A percentile compares a stretch with the other conserved stretches of the same genome.
These are phyloP conservation scores for Fusarium subtropicale DNA, from an alignment of 2,329 filamentous ascomycete genomes.

Conservation along the genomic window DNA sequence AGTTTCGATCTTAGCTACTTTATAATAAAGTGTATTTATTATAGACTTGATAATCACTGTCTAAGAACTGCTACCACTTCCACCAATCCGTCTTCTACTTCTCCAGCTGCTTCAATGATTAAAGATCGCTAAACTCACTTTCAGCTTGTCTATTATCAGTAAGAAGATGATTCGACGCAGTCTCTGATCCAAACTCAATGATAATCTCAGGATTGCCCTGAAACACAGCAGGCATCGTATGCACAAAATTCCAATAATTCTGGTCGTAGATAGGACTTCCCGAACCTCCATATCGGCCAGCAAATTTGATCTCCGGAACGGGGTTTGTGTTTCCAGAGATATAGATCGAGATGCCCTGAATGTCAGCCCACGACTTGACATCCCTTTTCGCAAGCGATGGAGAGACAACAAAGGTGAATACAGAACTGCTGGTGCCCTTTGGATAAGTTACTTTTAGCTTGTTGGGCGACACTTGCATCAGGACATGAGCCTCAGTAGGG, in stretches of 20 bases:
- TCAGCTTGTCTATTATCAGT: too few relatives aligned
- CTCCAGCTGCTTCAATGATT: fast-evolving
- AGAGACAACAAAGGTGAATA: constrained; percentile 19
- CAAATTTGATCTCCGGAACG: background rate
- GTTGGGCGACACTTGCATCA: constrained; percentile 16
- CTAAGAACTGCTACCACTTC: fast-evolving
- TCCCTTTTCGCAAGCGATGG: constrained; percentile 18
- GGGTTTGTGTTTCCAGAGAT: constrained; percentile 3
- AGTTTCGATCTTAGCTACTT: too few relatives aligned
- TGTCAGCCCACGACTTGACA: constrained; percentile 16
- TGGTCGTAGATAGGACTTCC: constrained; percentile 16
- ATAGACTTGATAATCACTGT: fast-evolving
- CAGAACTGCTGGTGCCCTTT: background rate
- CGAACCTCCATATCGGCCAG: constrained; percentile 14
- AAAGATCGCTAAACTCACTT: too few relatives aligned
- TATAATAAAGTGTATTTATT: fast-evolving
- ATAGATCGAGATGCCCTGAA: constrained; percentile 9
- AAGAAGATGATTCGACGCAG: background rate
- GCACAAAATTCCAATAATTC: constrained; percentile 17
- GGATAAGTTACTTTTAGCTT: constrained; percentile 13
- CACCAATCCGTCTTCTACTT: fast-evolving
- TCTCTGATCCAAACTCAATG: constrained; percentile 7
- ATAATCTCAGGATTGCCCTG: constrained; percentile 12
- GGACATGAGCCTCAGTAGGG: constrained; percentile 8
- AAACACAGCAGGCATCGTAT: constrained; percentile 9